Base-by-base conservation (phyloP, 306 rosid species). In the Gillenia trifoliata region DNA sequence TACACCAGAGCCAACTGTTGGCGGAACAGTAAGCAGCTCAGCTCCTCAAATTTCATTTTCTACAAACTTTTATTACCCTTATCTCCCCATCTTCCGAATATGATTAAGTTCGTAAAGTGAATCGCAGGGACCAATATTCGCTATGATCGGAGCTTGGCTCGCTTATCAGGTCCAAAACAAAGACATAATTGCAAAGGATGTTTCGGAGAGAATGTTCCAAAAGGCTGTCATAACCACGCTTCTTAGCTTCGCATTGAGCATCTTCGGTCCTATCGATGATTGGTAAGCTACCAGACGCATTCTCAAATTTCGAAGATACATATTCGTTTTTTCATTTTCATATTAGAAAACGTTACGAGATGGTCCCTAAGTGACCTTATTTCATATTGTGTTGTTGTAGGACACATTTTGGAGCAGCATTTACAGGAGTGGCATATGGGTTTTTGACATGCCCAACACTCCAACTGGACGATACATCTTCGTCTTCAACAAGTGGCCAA, bases 101-200 rank as follows among this genome's bases (percentile, higher is more conserved):
- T 73, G 52, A 70, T 62, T 15, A 8, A 55, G 67, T 64, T 36
- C 64, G 15, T 65, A 56, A 66, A 1, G 45, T 63, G 76, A 60
- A 60, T 41, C 45, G 50, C 86, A 91, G 98, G 98, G 92, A 71
- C 97, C 98, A 17, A 85, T 88, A 63, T 91, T 89, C 82, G 96
- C 96, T 75, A 76, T 93, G 79, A 87, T 93, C 70, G 97, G 98
- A 80, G 98, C 98, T 76, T 93, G 98, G 97, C 85, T 93, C 16
- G 36, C 84, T 26, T 90, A 93, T 75, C 96, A 91, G 75, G 77
- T 86, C 72, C 93, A 88, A 68, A 88, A 89, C 85, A 89, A 76
- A 81, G 97, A 79, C 62, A 81, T 74, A 6, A 77, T 72, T 72
- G 72, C 79, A 47, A 84, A 81, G 79, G 92, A 83, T 41, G 85